phyloP scores from a whole-genome alignment of 2,329 filamentous ascomycete species.

The Nannizzia gypsea region DNA sequence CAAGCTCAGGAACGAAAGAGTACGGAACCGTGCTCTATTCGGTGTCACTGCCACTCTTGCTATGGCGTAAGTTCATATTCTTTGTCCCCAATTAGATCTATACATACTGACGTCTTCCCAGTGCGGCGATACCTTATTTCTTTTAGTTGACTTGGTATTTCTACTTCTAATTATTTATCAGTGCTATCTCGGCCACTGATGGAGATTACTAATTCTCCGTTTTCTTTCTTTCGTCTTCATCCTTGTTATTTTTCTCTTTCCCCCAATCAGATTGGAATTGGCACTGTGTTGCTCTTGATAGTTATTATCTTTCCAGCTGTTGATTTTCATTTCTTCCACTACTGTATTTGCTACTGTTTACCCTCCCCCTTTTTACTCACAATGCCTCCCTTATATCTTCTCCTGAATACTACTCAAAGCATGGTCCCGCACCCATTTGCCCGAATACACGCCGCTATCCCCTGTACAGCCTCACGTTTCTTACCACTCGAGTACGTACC shows the following conservation, averaged over 20 bases:
- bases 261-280: slow-evolving; percentile 1
- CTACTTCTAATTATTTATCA: neutral
- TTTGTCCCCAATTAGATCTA: neutral
- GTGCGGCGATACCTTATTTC: slow-evolving; percentile 39
- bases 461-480: neutral
- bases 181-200: neutral
- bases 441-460: neutral
- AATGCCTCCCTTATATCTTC: neutral
- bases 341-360: slow-evolving; percentile 15
- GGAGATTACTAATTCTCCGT: neutral
- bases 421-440: neutral
- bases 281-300: slow-evolving; percentile 2
- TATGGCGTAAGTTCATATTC: slow-evolving; percentile 62
- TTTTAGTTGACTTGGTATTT: slow-evolving; percentile 21
- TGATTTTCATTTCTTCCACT: slow-evolving; percentile 17
- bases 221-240: neutral
- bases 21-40: slow-evolving; percentile 72
- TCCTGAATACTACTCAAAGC: neutral
- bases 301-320: slow-evolving; percentile 14
- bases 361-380: slow-evolving; percentile 9
- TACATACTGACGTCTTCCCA: slow-evolving; percentile 15
- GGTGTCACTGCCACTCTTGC: slow-evolving; percentile 79
- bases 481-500: neutral
- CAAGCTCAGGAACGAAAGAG: slow-evolving; percentile 71
- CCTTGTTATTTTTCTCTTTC: neutral